phyloP scores from a whole-genome alignment of 1,284 basidiomycete species.

The Wallemia mellicola region DNA sequence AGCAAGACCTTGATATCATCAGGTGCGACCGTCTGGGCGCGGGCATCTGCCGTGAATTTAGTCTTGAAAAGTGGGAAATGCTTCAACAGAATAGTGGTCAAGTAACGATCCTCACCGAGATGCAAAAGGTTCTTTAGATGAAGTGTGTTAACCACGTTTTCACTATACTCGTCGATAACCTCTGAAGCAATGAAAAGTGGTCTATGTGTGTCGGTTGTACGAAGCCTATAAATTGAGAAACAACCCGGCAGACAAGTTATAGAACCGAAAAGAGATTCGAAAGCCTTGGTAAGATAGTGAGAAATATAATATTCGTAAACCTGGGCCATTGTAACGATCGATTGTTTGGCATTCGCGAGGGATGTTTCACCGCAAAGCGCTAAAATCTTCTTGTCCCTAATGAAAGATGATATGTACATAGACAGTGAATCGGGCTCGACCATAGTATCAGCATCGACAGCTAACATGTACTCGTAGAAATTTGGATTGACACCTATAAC shows the following conservation, averaged over 20 bases:
- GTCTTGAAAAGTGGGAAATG: conserved; percentile 79
- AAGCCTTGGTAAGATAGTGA: conserved; percentile 90
- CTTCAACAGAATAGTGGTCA: conserved; percentile 81
- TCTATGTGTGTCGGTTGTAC: conserved; percentile 74
- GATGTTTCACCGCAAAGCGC: conserved; percentile 84
- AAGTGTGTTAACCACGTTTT: conserved; percentile 82
- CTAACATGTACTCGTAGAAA: conserved; percentile 93
- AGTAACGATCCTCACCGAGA: conserved; percentile 92
- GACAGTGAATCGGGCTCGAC: conserved; percentile 63
- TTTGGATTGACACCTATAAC: conserved; percentile 95
- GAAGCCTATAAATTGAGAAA: conserved; percentile 78
- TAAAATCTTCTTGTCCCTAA: conserved; percentile 72
- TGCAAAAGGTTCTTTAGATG: conserved; percentile 94
- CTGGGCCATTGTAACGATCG: conserved; percentile 94
- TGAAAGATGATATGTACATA: conserved; percentile 50
- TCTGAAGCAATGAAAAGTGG: conserved; percentile 64
- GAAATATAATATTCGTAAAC: conserved; percentile 97
- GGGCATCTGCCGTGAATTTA: conserved; percentile 74
- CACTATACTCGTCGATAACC: conserved; percentile 72
- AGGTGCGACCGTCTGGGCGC: conserved; percentile 69
- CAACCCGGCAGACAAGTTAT: conserved; percentile 95
- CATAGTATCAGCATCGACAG: conserved; percentile 88
- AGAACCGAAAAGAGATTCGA: conserved; percentile 83
- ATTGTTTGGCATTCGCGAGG: conserved; percentile 65
- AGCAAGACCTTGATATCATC: conserved; percentile 78